Base-by-base conservation (phyloP, 2,329 filamentous ascomycete genomes). In the Bisporella sp. region DNA sequence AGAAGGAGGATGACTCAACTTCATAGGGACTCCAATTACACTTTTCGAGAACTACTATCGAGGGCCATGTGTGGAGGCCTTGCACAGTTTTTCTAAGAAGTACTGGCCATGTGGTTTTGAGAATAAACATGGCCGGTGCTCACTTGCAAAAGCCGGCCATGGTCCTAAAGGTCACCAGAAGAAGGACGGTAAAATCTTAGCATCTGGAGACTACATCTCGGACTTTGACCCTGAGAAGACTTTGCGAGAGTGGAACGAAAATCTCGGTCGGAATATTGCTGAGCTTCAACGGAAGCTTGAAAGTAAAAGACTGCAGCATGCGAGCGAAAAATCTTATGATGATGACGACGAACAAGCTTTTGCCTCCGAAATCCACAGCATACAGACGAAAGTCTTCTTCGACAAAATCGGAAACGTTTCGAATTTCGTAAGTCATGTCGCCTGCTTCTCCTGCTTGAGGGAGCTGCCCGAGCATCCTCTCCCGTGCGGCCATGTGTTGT, bases 81-180 rank as follows among this genome's bases (percentile, higher is more conserved):
- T 76, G 32, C 62, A 69, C 31, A 66, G 71, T 44, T 76, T 74
- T 50, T 68, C 70, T 43, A 64, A 71, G 40, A 64, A 69, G 33
- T 67, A 72, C 49, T 75, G 70, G 65, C 73, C 71, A 5, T 77
- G 74, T 51, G 67, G 69, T 41, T 73, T 66, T 49, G 48, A 54
- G 2, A 62, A 68, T 47, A 48, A 37, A 12, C 8, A 45, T 21
- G 53, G 50, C 5, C 52, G 61, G 33, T 73, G 71, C 50, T 62
- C 68, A 9, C 73, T 73, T 54, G 64, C 69, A 6, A 57, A 57
- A 13, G 60, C 54, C 9, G 60, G 66, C 3, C 71, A 73, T 49
- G 29, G 43, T 30, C 57, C 58, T 2, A 72, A 73, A 58, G 71
- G 70, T 0, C 74, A 77, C 57, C 74, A 76, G 51, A 65, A 67